Evolutionary conservation across 2,329 filamentous ascomycete genomes (phyloP).

Genomic region (Fusarium sp.): DNA sequence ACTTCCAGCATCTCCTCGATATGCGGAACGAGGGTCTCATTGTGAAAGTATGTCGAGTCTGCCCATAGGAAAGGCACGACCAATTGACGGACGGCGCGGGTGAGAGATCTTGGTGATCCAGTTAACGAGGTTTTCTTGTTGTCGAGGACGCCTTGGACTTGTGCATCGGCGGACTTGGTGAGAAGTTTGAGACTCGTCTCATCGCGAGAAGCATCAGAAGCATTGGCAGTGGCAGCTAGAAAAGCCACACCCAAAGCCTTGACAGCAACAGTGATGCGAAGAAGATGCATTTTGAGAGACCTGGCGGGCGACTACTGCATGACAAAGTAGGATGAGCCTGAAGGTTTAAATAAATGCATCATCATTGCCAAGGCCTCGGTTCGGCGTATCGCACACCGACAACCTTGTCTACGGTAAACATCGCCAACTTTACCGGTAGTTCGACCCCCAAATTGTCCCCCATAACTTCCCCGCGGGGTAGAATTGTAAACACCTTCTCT

Average conservation of each 20-base stretch:
- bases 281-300: not conserved
- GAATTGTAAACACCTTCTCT: not conserved
- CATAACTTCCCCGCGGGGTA: constrained; percentile 15
- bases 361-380: constrained; percentile 20
- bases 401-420: constrained; percentile 3
- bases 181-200: constrained; percentile 11
- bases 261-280: not conserved
- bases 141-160: not conserved
- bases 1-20: constrained; percentile 16
- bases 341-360: constrained; percentile 1
- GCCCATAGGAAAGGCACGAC: constrained; percentile 18
- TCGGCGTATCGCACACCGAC: constrained; percentile 18
- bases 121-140: constrained; percentile 9
- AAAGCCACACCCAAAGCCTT: not conserved
- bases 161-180: constrained; percentile 2
- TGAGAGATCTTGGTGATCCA: constrained; percentile 8
- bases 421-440: not conserved
- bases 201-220: not conserved
- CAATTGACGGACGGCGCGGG: constrained; percentile 11
- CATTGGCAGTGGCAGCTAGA: not conserved
- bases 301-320: not conserved
- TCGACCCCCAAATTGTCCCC: not conserved
- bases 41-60: constrained; percentile 17
- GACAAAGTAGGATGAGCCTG: not conserved
- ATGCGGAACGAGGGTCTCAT: constrained; percentile 3